A percentile compares a stretch with the other conserved stretches of the same genome.
Conservation (phyloP, 1,139 yeast genomes). For the Sugiyamaella sp. region DNA sequence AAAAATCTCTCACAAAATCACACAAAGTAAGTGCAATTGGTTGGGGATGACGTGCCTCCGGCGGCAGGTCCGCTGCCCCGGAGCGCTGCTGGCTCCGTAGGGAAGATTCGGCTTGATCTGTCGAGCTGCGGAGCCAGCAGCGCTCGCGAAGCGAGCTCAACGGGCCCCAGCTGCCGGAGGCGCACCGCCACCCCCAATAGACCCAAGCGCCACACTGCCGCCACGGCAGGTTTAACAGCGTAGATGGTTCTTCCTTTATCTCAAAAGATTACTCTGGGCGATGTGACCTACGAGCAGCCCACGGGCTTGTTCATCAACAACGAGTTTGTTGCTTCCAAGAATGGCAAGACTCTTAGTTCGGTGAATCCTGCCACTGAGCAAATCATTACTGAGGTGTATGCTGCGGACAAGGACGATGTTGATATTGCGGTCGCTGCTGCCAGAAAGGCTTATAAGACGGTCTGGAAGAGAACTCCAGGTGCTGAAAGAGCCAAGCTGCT, state of each 20-base stretch:
- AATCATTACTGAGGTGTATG: conserved; percentile 53
- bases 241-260: conserved; percentile 24
- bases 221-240: too few relatives aligned
- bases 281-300: conserved; percentile 61
- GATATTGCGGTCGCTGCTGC: conserved; percentile 64
- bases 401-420: conserved; percentile 58
- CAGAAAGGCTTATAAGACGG: conserved; percentile 51
- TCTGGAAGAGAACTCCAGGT: conserved; percentile 55
- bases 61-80: too few relatives aligned
- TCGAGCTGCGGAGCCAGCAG: too few relatives aligned
- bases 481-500: conserved; percentile 50
- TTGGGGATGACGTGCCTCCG: background rate
- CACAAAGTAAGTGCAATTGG: background rate
- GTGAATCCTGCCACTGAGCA: conserved; percentile 54
- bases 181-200: too few relatives aligned
- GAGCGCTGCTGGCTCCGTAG: too few relatives aligned
- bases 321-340: conserved; percentile 65
- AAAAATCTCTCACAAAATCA: background rate
- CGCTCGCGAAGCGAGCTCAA: too few relatives aligned
- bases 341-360: conserved; percentile 58
- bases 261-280: conserved; percentile 53
- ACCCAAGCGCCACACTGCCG: too few relatives aligned
- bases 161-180: too few relatives aligned
- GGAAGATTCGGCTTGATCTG: too few relatives aligned
- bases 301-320: conserved; percentile 82